phyloP scores from a whole-genome alignment of 2,329 filamentous ascomycete species.

The Lachnellula arida region DNA sequence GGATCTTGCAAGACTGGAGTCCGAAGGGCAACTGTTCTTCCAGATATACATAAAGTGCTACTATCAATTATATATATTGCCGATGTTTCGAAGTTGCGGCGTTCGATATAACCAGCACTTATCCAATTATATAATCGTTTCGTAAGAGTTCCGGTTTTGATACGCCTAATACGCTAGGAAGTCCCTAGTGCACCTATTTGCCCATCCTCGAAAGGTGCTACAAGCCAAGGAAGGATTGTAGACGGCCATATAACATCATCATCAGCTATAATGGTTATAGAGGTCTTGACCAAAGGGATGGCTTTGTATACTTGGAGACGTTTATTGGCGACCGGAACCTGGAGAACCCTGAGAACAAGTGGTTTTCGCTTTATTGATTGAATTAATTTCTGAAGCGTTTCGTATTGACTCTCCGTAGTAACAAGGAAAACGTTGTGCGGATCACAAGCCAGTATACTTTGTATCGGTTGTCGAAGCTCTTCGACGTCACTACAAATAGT shows the following conservation, averaged over 20 bases:
- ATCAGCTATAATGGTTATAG: constrained; percentile 83
- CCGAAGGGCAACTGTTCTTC: constrained; percentile 82
- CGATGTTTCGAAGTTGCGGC: constrained; percentile 89
- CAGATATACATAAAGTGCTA: constrained; percentile 86
- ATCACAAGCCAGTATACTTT: too few species aligned
- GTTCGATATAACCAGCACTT: constrained; percentile 80
- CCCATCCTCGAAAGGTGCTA: constrained; percentile 81
- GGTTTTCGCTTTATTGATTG: too few species aligned
- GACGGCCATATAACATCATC: constrained; percentile 87
- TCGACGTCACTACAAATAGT: too few species aligned
- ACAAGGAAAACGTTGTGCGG: too few species aligned
- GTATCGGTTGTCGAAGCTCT: too few species aligned
- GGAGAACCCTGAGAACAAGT: too few species aligned
- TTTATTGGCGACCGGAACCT: constrained; percentile 67
- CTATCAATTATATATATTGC: constrained; percentile 89
- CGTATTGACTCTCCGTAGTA: too few species aligned
- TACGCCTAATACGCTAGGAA: constrained; percentile 47
- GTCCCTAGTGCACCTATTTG: constrained; percentile 79
- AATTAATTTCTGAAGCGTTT: too few species aligned
- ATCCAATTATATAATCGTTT: too few species aligned
- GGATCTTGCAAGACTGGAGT: constrained; percentile 55
- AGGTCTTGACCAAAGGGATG: constrained; percentile 73
- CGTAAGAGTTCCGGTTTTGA: too few species aligned
- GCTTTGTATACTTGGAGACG: constrained; percentile 84
- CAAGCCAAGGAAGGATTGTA: constrained; percentile 79